Evolutionary conservation across 441 rosid genomes (phyloP).

Genomic region (Brassica balearica): DNA sequence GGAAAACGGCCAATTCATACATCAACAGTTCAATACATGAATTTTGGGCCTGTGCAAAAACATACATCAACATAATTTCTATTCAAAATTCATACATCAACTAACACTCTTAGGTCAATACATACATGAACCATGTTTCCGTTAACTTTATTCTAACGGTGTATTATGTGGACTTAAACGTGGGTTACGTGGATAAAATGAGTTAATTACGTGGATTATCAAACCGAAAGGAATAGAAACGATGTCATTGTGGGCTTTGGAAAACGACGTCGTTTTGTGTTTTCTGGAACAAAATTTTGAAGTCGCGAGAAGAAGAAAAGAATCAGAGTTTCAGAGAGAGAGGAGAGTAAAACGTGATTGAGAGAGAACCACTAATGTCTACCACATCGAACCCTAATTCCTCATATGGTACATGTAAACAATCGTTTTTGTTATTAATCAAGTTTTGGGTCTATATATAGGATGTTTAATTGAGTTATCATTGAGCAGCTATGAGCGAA

Average conservation of each 20-base stretch:
- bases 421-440: no score
- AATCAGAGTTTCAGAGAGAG: neutral
- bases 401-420: no score
- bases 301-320: neutral
- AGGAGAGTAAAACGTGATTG: neutral
- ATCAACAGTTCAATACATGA: neutral
- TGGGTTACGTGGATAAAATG: neutral
- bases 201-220: neutral
- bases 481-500: no score
- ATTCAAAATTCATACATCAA: neutral
- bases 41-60: neutral
- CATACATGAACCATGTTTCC: neutral
- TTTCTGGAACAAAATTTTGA: no score
- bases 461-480: no score
- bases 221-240: neutral
- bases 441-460: no score
- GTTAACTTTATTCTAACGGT: neutral
- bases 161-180: neutral
- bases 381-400: no score
- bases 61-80: neutral
- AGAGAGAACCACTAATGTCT: neutral
- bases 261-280: neutral
- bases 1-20: no score
- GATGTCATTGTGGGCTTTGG: neutral
- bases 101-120: neutral